phyloP scores from a whole-genome alignment of 345 rosid genomes.

The Hibiscus tridactylites region DNA sequence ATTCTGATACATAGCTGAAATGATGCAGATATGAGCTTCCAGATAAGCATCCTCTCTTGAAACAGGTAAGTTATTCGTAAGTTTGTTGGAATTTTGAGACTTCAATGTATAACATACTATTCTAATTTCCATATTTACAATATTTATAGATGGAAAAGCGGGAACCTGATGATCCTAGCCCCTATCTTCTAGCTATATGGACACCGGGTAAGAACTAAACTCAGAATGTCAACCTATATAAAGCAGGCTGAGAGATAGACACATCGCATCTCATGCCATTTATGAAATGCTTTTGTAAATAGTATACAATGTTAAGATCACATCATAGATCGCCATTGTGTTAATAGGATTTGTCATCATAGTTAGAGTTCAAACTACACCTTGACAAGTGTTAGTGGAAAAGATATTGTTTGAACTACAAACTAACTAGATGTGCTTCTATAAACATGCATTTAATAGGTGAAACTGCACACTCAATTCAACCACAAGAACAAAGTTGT shows the following conservation, averaged over 20 bases:
- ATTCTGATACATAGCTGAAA: conserved; percentile 14
- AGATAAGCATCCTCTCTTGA: conserved; percentile 78
- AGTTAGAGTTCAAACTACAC: neutral
- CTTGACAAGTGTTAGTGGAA: neutral
- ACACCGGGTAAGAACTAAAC: conserved; percentile 61
- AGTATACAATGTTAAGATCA: neutral
- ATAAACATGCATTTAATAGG: conserved; percentile 35
- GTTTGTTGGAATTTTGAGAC: neutral
- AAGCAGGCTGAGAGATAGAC: neutral
- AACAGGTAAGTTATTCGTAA: conserved; percentile 41
- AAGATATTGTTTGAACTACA: neutral
- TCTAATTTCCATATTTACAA: conserved; percentile 4
- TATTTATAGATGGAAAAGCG: conserved; percentile 64
- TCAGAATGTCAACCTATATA: neutral
- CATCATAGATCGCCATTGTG: neutral
- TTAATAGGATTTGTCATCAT: neutral
- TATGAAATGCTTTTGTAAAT: neutral
- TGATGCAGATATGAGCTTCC: conserved; percentile 81
- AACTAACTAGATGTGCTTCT: neutral
- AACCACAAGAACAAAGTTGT: conserved; percentile 49
- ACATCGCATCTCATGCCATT: neutral
- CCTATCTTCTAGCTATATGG: conserved; percentile 93
- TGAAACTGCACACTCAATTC: conserved; percentile 72
- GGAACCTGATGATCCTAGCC: conserved; percentile 87
- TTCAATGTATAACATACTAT: conserved; percentile 6